phyloP scores from a whole-genome alignment of 2,329 filamentous ascomycete genomes.

The Fusarium brachygibbosum region DNA sequence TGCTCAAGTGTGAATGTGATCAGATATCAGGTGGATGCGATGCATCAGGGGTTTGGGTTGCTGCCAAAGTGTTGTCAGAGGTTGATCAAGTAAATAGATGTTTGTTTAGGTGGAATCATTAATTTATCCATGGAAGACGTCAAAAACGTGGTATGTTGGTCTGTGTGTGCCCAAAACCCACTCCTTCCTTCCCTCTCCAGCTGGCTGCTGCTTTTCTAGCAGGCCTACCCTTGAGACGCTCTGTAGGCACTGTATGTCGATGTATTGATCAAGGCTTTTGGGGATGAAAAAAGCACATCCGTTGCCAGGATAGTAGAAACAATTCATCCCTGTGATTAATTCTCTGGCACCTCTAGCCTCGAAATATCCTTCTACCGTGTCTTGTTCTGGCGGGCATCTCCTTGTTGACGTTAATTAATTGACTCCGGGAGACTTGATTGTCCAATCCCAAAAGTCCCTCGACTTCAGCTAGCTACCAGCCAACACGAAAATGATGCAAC shows the following conservation, averaged over 20 bases:
- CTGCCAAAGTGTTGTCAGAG: background rate
- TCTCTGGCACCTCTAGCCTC: background rate
- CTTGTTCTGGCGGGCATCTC: background rate
- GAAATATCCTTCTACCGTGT: background rate
- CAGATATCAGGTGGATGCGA: background rate
- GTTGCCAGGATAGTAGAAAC: background rate
- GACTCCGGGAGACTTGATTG: background rate
- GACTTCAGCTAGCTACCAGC: background rate
- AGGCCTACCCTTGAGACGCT: background rate
- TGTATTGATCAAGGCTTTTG: background rate
- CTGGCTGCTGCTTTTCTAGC: background rate
- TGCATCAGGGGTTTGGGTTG: slow-evolving; percentile 1
- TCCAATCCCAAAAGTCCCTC: background rate
- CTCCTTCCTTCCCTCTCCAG: background rate
- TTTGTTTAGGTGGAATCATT: background rate
- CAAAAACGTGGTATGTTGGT: slow-evolving; percentile 11
- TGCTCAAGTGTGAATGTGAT: slow-evolving; percentile 5
- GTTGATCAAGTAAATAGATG: background rate
- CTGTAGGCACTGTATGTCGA: background rate
- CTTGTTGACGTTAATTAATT: background rate
- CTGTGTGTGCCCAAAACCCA: slow-evolving; percentile 1
- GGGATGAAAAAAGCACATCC: background rate
- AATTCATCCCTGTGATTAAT: background rate
- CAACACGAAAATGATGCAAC: background rate
- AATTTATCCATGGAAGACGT: background rate